Evolutionary conservation across 257 asterid species (phyloP).

Genomic region (Solanum boliviense): DNA sequence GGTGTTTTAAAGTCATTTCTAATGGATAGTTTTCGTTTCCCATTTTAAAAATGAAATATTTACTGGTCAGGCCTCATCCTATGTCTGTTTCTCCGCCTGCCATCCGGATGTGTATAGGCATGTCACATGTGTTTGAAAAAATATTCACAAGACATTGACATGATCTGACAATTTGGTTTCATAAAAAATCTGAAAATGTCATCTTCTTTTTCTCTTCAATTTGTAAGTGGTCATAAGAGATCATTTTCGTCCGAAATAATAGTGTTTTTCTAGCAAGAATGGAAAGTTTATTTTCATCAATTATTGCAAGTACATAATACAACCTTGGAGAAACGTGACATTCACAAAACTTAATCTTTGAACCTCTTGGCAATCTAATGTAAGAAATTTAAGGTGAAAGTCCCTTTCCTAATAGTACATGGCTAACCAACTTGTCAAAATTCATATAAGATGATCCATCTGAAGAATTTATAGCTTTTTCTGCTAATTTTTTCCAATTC

Average conservation of each 20-base stretch:
- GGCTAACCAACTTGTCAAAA: slow-evolving; percentile 8
- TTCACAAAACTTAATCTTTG: background rate
- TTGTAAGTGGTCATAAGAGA: background rate
- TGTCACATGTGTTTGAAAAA: background rate
- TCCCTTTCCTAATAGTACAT: background rate
- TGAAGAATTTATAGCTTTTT: background rate
- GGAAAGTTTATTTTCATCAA: background rate
- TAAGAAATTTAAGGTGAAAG: background rate
- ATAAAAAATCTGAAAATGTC: background rate
- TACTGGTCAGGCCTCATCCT: no score
- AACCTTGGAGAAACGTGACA: background rate
- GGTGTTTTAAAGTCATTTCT: no score
- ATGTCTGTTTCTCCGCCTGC: background rate
- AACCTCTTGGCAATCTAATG: background rate
- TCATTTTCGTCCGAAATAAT: no score
- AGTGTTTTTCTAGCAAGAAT: background rate
- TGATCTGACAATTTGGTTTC: background rate
- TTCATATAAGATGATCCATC: slow-evolving; percentile 6
- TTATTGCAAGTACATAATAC: background rate
- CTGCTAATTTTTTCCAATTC: slow-evolving; percentile 10
- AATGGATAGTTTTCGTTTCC: background rate
- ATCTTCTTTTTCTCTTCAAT: background rate
- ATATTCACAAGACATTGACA: background rate
- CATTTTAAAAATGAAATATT: no score
- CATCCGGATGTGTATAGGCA: background rate